Evolutionary conservation across 2,329 filamentous ascomycete genomes (phyloP), one percentile per base, ranked within the genome.

Genomic region (Tolypocladium guangdongense): DNA sequence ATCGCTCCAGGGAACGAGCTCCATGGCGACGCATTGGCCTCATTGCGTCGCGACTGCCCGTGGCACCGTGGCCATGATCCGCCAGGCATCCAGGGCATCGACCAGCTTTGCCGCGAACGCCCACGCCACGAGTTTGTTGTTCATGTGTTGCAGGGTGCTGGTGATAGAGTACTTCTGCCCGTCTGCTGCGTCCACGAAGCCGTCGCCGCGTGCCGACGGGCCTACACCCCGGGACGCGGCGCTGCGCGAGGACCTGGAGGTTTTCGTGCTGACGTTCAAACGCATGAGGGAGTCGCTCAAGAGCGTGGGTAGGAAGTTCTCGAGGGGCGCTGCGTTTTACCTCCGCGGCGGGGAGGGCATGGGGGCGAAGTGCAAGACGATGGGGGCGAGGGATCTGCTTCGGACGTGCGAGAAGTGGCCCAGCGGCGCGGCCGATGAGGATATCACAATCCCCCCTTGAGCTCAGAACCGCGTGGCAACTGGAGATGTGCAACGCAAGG

Each of bases 21-120:
- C 50, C 10, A 45, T 57, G 27, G 52, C 56, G 0, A 53, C 55
- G 10, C 54, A 63, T 33, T 64, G 62, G 62, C 59, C 61, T 4
- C 59, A 60, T 14, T 63, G 61, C 38, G 55, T 63, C 16, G 55
- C 55, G 11, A 54, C 60, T 1, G 61, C 59, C 20, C 60, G 60
- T 5, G 50, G 48, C 16, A 52, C 52, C 2, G 57, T 58, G 3
- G 38, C 58, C 7, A 46, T 57, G 20, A 55, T 63, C 12, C 58
- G 59, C 12, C 59, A 62, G 18, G 57, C 57, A 22, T 52, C 53
- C 11, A 53, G 59, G 3, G 50, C 55, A 18, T 55, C 57, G 2
- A 51, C 53, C 1, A 52, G 57, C 6, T 53, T 56, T 24, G 38
- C 59, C 30, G 37, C 54, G n/a, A 61, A 62, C 30, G 54, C 58